phyloP scores from a whole-genome alignment of 2,329 filamentous ascomycete species.

The Epichloe brachyelytri region DNA sequence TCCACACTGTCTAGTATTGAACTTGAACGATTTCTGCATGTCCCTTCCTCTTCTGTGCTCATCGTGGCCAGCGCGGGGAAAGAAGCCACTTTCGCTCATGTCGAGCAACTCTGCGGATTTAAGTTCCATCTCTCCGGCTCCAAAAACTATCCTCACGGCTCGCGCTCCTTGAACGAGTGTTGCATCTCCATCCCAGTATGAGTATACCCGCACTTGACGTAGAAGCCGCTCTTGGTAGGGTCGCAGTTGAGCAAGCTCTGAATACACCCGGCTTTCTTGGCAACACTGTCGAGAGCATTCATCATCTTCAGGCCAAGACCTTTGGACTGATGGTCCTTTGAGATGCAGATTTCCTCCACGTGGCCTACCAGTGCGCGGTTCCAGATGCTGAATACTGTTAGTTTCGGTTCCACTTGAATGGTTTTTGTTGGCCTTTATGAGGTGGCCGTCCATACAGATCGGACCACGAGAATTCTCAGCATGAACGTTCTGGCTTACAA shows the following conservation, averaged over 20 bases:
- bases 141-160: not conserved
- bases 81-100: too few species aligned
- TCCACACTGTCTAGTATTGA: too few species aligned
- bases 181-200: conserved; percentile 11
- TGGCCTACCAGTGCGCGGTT: conserved; percentile 59
- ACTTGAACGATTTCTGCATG: too few species aligned
- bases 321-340: conserved; percentile 68
- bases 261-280: conserved; percentile 62
- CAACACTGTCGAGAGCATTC: conserved; percentile 61
- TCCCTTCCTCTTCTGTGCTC: too few species aligned
- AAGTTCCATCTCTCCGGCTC: too few species aligned
- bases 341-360: conserved; percentile 74
- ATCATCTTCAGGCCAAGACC: conserved; percentile 67
- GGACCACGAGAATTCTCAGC: too few species aligned
- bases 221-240: conserved; percentile 67
- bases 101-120: too few species aligned
- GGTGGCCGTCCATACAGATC: too few species aligned
- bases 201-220: conserved; percentile 28
- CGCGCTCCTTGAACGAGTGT: conserved; percentile 2
- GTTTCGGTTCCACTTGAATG: not conserved
- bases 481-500: conserved; percentile 34
- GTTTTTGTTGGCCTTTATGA: too few species aligned
- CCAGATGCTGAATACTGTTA: conserved; percentile 39
- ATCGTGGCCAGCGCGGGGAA: too few species aligned
- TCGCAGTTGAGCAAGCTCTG: conserved; percentile 74